Evolutionary conservation across 164 flowering plant genomes (phyloP).

Genomic region (Litsea cubeba): DNA sequence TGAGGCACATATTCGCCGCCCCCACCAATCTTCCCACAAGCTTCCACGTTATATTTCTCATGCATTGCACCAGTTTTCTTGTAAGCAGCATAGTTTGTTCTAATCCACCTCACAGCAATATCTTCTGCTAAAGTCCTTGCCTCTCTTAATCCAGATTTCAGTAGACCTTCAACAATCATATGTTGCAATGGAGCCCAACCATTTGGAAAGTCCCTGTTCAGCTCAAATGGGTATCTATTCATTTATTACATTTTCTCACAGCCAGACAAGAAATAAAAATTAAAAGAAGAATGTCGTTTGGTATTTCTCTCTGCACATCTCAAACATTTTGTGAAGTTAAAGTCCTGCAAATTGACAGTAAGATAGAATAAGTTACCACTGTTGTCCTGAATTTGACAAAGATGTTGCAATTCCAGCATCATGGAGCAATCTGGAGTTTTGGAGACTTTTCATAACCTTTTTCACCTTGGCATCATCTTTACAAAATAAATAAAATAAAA

Average conservation of each 20-base stretch:
- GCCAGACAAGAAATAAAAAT: not conserved
- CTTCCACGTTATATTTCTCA: conserved; percentile 65
- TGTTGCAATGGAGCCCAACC: conserved; percentile 98
- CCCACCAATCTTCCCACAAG: conserved; percentile 63
- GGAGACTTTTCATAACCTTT: conserved; percentile 46
- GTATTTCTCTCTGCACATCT: no score
- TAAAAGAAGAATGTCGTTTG: not conserved
- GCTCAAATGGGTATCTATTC: not conserved
- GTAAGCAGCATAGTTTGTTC: conserved; percentile 68
- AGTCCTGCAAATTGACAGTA: not conserved
- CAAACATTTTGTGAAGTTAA: not conserved
- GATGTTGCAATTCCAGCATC: conserved; percentile 83
- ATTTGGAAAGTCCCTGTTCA: conserved; percentile 85
- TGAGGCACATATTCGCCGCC: conserved; percentile 78
- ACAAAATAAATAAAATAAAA: conserved; percentile 3
- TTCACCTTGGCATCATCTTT: conserved; percentile 47
- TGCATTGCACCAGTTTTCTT: conserved; percentile 71
- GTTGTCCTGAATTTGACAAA: conserved; percentile 67
- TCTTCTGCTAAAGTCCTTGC: conserved; percentile 66
- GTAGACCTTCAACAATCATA: conserved; percentile 87
- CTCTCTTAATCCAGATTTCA: conserved; percentile 43
- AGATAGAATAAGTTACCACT: conserved; percentile 47
- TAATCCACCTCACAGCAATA: conserved; percentile 76
- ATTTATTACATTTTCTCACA: not conserved
- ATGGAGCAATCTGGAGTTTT: conserved; percentile 55